A percentile compares a stretch with the other conserved stretches of the same genome.
Conservation (phyloP, 2,329 filamentous ascomycete genomes). For the Hortaea sp. region DNA sequence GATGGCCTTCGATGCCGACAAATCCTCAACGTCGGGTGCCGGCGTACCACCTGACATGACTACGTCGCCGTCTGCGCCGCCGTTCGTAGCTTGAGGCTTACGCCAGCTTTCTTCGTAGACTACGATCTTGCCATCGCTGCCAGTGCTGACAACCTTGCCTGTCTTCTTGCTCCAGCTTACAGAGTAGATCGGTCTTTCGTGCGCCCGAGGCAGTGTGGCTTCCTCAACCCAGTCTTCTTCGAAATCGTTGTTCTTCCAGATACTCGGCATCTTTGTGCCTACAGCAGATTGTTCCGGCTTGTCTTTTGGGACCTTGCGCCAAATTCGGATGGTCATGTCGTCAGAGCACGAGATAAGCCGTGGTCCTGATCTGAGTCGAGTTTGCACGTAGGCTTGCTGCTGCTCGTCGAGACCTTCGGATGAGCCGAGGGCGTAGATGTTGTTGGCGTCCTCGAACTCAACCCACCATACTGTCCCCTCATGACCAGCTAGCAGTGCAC, state of each 20-base stretch:
- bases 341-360: slow-evolving; percentile 77
- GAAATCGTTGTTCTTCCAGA: slow-evolving; percentile 61
- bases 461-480: slow-evolving; percentile 82
- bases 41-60: slow-evolving; percentile 13
- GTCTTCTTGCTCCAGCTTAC: slow-evolving; percentile 70
- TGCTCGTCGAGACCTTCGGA: slow-evolving; percentile 20
- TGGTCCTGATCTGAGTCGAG: slow-evolving; percentile 34
- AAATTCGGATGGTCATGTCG: slow-evolving; percentile 69
- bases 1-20: slow-evolving; percentile 1
- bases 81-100: slow-evolving; percentile 10
- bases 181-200: slow-evolving; percentile 75
- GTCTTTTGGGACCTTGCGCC: slow-evolving; percentile 55
- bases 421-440: slow-evolving; percentile 13
- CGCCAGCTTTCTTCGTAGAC: slow-evolving; percentile 60
- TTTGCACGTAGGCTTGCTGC: slow-evolving; percentile 26
- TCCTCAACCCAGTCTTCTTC: slow-evolving; percentile 81
- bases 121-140: slow-evolving; percentile 73
- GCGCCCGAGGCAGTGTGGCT: slow-evolving; percentile 59
- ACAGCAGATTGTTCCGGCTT: slow-evolving; percentile 34
- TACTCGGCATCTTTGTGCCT: slow-evolving; percentile 68
- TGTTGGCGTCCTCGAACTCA: slow-evolving; percentile 49
- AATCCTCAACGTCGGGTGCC: slow-evolving; percentile 8
- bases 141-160: slow-evolving; percentile 75
- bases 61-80: slow-evolving; percentile 19
- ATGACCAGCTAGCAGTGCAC: slow-evolving; percentile 71